Evolutionary conservation across 257 asterid genomes (phyloP), one percentile per base, ranked within the genome.

Genomic region (Ophiorrhiza pumila): DNA sequence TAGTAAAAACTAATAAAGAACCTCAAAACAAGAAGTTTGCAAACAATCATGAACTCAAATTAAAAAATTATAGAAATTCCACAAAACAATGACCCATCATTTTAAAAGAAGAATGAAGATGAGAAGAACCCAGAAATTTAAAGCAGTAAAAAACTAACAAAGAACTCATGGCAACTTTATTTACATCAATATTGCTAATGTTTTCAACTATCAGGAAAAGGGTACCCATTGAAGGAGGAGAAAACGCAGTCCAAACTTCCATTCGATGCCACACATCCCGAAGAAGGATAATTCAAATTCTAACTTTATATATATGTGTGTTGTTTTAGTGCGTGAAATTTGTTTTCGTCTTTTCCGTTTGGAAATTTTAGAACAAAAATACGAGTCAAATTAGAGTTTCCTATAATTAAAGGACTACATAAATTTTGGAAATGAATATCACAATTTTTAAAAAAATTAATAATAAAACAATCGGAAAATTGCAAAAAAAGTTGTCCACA

Each of bases 191-290:
- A 8, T 46, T 11, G 20, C 20, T 37, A 37, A 37, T 6, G 7
- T 6, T 37, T 46, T 46, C 11, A 29, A 27, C 9, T 10, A 57
- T 27, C 37, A 37, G 23, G 37, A 52, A 5, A 73, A 50, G 15
- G 64, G 12, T 63, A 63, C 77, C 71, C 34, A 25, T 45, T n/a
- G 47, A 61, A 47, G 29, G 32, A n/a, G 45, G 39, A 60, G 53
- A 34, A 8, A 39, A 10, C 42, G 63, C 17, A 9, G 65, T 18
- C 25, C 50, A 43, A 39, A 37, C 18, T 50, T 62, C 56, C 64
- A 73, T 73, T 73, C 61, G 32, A 27, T 31, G 49, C 71, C 77
- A 62, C 65, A 49, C 39, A 23, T 22, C 15, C 47, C 63, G 11
- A 42, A 50, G 18, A 10, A 14, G 49, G 71, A 43, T 65, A 43